Percentiles rank a stretch among this genome's conserved stretches.
phyloP scores from a whole-genome alignment of 1,284 basidiomycete species.

The Xerocomus nothofagi region DNA sequence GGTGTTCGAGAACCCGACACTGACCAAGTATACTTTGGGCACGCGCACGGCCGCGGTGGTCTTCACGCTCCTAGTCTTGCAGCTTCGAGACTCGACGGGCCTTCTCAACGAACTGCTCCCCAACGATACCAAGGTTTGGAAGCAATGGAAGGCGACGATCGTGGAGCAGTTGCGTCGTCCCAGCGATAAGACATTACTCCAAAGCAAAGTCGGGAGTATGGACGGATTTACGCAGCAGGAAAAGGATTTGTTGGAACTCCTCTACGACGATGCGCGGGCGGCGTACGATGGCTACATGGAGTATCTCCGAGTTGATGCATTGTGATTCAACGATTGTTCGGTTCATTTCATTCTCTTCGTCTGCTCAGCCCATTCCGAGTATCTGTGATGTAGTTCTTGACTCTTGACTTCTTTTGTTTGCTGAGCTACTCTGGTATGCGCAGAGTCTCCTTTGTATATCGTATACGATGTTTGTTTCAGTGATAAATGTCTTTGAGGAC shows the following conservation, averaged over 20 bases:
- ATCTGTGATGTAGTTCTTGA: neutral
- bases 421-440: no score
- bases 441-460: no score
- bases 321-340: neutral
- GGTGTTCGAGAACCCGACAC: slow-evolving; percentile 10
- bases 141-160: slow-evolving; percentile 14
- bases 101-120: slow-evolving; percentile 21
- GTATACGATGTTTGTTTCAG: no score
- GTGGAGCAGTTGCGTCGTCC: neutral
- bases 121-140: slow-evolving; percentile 21
- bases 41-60: slow-evolving; percentile 24
- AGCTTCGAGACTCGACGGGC: slow-evolving; percentile 5
- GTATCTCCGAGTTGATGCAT: neutral
- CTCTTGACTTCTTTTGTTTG: no score
- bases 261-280: slow-evolving; percentile 15
- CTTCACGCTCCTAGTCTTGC: slow-evolving; percentile 23
- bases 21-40: slow-evolving; percentile 21
- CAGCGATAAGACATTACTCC: neutral
- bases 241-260: slow-evolving; percentile 9
- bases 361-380: no score
- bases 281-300: slow-evolving; percentile 7
- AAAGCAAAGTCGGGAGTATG: neutral
- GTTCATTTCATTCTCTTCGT: neutral
- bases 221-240: slow-evolving; percentile 6
- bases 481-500: no score